Percentiles rank a stretch among this genome's conserved stretches.
These are phyloP conservation scores for Ceratobasidium sp. DNA, from an alignment of 1,284 basidiomycete genomes.

Conservation along the genomic window DNA sequence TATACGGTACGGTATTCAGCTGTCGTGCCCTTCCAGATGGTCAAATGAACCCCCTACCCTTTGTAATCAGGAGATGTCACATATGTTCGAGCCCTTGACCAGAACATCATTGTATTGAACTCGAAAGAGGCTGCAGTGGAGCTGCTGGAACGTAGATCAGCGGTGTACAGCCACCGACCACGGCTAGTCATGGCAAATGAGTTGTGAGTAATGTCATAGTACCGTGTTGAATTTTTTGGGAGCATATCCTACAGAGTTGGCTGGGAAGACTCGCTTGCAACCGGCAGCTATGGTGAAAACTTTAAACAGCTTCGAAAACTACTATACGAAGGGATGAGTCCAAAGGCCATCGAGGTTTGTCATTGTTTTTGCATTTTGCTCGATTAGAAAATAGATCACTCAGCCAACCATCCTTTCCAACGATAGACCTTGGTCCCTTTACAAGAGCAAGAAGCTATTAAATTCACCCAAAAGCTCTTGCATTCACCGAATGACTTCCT, in stretches of 20 bases:
- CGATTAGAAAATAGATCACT: neutral
- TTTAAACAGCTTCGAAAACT: slow-evolving; percentile 15
- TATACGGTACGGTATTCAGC: neutral
- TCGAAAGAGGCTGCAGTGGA: slow-evolving; percentile 13
- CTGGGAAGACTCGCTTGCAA: slow-evolving; percentile 7
- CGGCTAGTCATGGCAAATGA: slow-evolving; percentile 15
- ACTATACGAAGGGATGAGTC: slow-evolving; percentile 14
- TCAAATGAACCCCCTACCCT: neutral
- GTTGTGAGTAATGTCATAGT: too few relatives aligned
- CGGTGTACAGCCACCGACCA: slow-evolving; percentile 22
- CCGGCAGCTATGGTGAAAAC: slow-evolving; percentile 12
- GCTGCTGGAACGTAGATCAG: slow-evolving; percentile 19
- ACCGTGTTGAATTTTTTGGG: too few relatives aligned
- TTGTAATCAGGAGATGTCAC: slow-evolving; percentile 16
- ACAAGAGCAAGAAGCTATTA: slow-evolving; percentile 14
- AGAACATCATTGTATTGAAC: slow-evolving; percentile 17
- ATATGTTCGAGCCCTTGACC: slow-evolving; percentile 3
- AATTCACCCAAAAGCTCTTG: slow-evolving; percentile 19
- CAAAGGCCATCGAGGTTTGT: slow-evolving; percentile 35
- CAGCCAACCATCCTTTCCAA: neutral
- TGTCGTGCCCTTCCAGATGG: neutral
- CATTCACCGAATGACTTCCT: slow-evolving; percentile 3
- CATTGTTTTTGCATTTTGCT: neutral
- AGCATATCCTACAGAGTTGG: slow-evolving; percentile 16
- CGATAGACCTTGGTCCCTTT: neutral